Conservation (phyloP, 768 basidiomycete species). For the Pholiota microspora region DNA sequence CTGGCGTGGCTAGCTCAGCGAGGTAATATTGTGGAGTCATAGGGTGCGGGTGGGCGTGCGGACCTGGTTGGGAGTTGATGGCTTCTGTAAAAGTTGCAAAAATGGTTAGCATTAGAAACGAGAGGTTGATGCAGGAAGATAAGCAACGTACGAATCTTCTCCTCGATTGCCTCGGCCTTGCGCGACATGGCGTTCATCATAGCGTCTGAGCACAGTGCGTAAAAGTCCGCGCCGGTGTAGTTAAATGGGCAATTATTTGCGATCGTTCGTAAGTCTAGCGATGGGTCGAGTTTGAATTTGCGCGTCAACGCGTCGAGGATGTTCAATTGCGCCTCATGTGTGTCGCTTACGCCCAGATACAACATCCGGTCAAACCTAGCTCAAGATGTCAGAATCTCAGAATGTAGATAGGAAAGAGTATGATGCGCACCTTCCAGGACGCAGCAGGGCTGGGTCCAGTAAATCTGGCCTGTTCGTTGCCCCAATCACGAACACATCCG, state of each 20-base stretch:
- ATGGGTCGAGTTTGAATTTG: slow-evolving; percentile 81
- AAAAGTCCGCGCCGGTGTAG: slow-evolving; percentile 97
- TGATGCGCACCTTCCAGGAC: slow-evolving; percentile 70
- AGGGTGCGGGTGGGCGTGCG: slow-evolving; percentile 54
- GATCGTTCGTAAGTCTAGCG: slow-evolving; percentile 58
- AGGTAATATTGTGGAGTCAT: slow-evolving; percentile 91
- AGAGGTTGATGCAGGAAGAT: not conserved
- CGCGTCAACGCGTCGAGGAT: slow-evolving; percentile 90
- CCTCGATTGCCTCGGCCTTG: slow-evolving; percentile 78
- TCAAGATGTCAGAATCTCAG: not conserved
- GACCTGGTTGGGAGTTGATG: slow-evolving; percentile 46
- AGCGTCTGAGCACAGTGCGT: slow-evolving; percentile 95
- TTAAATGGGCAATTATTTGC: slow-evolving; percentile 85
- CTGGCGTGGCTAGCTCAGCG: slow-evolving; percentile 68
- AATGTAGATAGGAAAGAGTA: not conserved
- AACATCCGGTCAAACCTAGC: slow-evolving; percentile 93
- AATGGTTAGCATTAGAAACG: not conserved
- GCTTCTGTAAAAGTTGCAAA: slow-evolving; percentile 32
- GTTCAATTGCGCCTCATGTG: slow-evolving; percentile 79
- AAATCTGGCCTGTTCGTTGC: slow-evolving; percentile 95
- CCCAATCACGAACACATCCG: slow-evolving; percentile 90
- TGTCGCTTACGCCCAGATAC: slow-evolving; percentile 90
- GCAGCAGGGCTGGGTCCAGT: slow-evolving; percentile 82
- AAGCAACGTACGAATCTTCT: slow-evolving; percentile 56
- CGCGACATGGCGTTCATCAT: slow-evolving; percentile 93